phyloP scores from a whole-genome alignment of 2,329 filamentous ascomycete genomes.

The Fusarium sp. region DNA sequence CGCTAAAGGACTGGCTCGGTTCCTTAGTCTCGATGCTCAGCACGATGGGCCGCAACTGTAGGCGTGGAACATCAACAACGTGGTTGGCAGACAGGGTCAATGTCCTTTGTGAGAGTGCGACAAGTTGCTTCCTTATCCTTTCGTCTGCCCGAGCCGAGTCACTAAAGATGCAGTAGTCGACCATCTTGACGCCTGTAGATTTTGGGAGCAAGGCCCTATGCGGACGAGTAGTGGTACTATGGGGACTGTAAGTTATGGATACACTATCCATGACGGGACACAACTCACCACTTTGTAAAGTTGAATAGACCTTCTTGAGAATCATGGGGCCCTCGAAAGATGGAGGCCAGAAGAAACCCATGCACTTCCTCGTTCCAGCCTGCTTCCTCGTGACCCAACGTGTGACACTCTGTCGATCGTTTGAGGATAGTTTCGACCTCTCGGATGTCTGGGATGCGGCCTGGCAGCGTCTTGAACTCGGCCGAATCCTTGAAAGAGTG shows the following conservation, averaged over 20 bases:
- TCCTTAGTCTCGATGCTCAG: too few species aligned
- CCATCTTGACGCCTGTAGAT: too few species aligned
- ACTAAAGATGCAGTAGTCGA: background rate
- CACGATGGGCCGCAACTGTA: background rate
- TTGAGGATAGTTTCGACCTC: too few species aligned
- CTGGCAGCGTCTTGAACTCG: too few species aligned
- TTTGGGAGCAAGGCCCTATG: too few species aligned
- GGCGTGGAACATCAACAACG: background rate
- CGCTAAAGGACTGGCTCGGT: too few species aligned
- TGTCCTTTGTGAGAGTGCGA: background rate
- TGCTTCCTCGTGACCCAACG: background rate
- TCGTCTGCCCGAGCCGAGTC: background rate
- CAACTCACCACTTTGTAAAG: background rate
- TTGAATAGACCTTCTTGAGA: background rate
- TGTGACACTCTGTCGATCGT: background rate
- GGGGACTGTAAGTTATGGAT: too few species aligned
- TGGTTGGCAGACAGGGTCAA: background rate
- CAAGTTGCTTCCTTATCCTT: background rate
- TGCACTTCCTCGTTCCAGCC: background rate
- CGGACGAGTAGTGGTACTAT: too few species aligned
- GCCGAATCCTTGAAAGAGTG: background rate
- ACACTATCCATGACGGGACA: too few species aligned
- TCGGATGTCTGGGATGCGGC: too few species aligned
- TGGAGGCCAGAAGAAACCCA: background rate
- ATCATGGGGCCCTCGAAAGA: background rate